Evolutionary conservation across 2,329 filamentous ascomycete species (phyloP), one percentile per base, ranked within the genome.

Genomic region (Elsinoe perseae): DNA sequence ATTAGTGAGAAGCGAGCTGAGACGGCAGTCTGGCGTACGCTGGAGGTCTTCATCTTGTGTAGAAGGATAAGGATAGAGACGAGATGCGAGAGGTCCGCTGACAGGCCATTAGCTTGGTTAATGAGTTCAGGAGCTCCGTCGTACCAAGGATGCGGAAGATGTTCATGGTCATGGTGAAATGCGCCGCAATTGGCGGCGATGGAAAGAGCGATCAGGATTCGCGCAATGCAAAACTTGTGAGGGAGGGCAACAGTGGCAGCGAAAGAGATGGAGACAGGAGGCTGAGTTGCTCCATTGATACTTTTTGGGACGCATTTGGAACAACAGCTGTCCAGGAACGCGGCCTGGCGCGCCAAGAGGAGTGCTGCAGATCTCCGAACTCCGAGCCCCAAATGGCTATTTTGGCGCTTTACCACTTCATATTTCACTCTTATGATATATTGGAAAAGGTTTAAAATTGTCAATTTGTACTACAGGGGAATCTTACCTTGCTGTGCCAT

Each of bases 1-100:
- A 81, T 32, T 27, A 34, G 42, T 50, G 53, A 23, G 3, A 38
- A 7, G 7, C 30, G 58, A 10, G 50, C 12, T n/a, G 9, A 40
- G 16, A 21, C 6, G 50, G 20, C 23, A 20, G n/a, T n/a, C n/a
- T n/a, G n/a, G 20, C 84, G 60, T 78, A 96, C 92, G 70, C 89
- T 95, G 44, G 93, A 85, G 57, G 71, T 73, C 65, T 85, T 85
- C 90, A 98, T 98, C 80, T 98, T 98, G 71, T 95, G 90, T 61
- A 98, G 79, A 60, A 98, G 79, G 66, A 98, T 95, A 66, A 95
- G 79, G 69, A 98, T 95, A 55, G 92, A 97, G 61, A 86, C 79
- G 66, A 98, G 77, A 79, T 98, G 93, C 78, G 90, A 96, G 70
- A 98, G 82, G 79, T 98, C 93, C 76, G 85, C 91, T 95, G 64